Conservation (phyloP, 2,329 filamentous ascomycete genomes). For the Colletotrichum sp. region DNA sequence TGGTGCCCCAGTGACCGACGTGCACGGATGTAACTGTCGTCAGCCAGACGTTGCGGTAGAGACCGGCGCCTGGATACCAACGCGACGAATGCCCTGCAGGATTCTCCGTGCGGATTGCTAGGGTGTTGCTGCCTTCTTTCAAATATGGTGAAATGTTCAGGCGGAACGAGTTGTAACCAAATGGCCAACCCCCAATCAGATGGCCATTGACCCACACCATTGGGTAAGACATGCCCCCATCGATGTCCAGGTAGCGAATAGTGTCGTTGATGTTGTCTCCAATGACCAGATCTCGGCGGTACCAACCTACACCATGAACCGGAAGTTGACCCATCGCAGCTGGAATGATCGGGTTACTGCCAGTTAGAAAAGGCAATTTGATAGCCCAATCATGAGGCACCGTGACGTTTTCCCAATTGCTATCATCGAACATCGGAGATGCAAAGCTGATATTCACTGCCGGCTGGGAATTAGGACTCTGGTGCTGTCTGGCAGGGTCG, state of each 20-base stretch:
- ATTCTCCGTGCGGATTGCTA: slow-evolving; percentile 58
- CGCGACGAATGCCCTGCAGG: slow-evolving; percentile 46
- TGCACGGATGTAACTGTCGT: slow-evolving; percentile 49
- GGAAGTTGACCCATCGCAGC: slow-evolving; percentile 45
- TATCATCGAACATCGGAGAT: not conserved
- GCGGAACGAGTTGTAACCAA: slow-evolving; percentile 54
- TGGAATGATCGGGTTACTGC: slow-evolving; percentile 24
- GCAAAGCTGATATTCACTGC: not conserved
- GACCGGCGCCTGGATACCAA: slow-evolving; percentile 59
- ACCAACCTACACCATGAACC: slow-evolving; percentile 58
- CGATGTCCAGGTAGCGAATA: not conserved
- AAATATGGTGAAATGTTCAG: slow-evolving; percentile 52
- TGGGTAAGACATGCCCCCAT: not conserved
- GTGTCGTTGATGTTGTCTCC: slow-evolving; percentile 36
- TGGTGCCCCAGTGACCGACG: not conserved
- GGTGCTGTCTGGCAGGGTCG: not conserved
- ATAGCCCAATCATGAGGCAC: slow-evolving; percentile 39
- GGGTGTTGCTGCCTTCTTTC: slow-evolving; percentile 38
- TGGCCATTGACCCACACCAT: slow-evolving; percentile 42
- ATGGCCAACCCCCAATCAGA: slow-evolving; percentile 56
- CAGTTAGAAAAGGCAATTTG: slow-evolving; percentile 46
- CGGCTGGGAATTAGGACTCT: not conserved
- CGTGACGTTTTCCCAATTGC: not conserved
- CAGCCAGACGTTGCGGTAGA: slow-evolving; percentile 60
- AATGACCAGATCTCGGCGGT: slow-evolving; percentile 49